Evolutionary conservation across 257 asterid species (phyloP).

Genomic region (Rauvolfia tetraphylla): DNA sequence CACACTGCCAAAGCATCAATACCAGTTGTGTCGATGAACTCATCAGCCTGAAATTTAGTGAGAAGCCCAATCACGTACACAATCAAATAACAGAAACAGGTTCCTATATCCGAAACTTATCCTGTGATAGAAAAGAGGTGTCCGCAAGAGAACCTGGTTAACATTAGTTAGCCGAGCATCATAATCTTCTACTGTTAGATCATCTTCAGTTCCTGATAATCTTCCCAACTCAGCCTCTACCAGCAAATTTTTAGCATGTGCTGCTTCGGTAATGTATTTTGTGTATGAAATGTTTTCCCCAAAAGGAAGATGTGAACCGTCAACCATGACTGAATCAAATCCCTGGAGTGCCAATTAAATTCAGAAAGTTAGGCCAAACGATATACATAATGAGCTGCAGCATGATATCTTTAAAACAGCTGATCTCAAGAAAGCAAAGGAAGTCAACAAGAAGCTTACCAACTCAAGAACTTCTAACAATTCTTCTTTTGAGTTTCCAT

Average conservation of each 20-base stretch:
- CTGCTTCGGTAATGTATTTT: constrained; percentile 56
- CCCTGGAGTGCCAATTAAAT: constrained; percentile 49
- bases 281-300: constrained; percentile 72
- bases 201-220: constrained; percentile 97
- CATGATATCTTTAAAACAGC: not conserved
- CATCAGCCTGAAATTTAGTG: constrained; percentile 63
- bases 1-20: constrained; percentile 98
- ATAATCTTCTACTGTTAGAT: constrained; percentile 80
- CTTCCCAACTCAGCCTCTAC: constrained; percentile 99
- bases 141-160: constrained; percentile 50
- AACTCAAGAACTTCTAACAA: constrained; percentile 76
- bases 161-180: constrained; percentile 86
- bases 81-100: not conserved
- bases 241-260: constrained; percentile 55
- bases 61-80: not conserved
- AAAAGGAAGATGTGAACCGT: constrained; percentile 83
- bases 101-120: no score
- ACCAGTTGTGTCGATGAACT: constrained; percentile 78
- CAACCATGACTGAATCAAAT: constrained; percentile 91
- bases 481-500: constrained; percentile 84
- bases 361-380: not conserved
- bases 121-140: not conserved
- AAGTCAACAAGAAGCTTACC: constrained; percentile 43
- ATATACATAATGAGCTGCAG: not conserved
- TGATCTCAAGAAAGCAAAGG: not conserved